Base-by-base conservation (phyloP, 2,329 filamentous ascomycete species). In the Fusarium protoensiforme region DNA sequence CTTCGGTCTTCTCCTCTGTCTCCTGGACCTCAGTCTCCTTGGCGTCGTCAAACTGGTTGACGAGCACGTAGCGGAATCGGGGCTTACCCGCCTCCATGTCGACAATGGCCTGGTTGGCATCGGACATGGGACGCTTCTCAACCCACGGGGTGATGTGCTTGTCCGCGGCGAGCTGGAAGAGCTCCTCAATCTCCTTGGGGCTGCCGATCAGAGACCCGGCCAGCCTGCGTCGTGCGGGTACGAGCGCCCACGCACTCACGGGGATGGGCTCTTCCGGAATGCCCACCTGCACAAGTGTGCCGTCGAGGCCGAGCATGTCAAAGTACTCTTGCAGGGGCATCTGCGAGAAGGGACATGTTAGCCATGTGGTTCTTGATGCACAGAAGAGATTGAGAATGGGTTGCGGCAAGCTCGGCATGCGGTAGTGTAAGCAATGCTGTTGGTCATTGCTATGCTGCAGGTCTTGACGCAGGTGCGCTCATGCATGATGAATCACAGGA, bases 271-370 rank as follows among this genome's bases (percentile, higher is more conserved):
- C 74, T 2, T 76, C 90, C 0, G 90, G 90, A 7, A 87, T 86
- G 7, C 90, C 90, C 24, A 92, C 86, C 78, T 91, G 89, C 60
- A 92, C 86, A 75, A 92, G 88, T 2, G 84, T 84, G 7, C 90
- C 90, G 62, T 89, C 85, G 7, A 85, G 80, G 59, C 86, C 84
- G 9, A 92, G 81, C 1, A 78, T 68, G 0, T 67, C 67, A 1
- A 78, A 61, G 16, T 78, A 78, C 5, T 70, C 56, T 0, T 65
- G 35, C 7, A 74, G 58, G 3, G 74, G 75, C 72, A 78, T 75
- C 70, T 78, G 11, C 1, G 48, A 10, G 14, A 3, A 4, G 16
- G n/a, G 16, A 35, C 22, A 29, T 27, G 61, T 63, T 39, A 63
- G 61, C 24, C 48, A 56, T 56, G 35, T 24, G 24, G 48, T 27